Evolutionary conservation across 176 grass and related monocot genomes (phyloP), one percentile per base, ranked within the genome.

Genomic region (Urochloa ruziziensis): DNA sequence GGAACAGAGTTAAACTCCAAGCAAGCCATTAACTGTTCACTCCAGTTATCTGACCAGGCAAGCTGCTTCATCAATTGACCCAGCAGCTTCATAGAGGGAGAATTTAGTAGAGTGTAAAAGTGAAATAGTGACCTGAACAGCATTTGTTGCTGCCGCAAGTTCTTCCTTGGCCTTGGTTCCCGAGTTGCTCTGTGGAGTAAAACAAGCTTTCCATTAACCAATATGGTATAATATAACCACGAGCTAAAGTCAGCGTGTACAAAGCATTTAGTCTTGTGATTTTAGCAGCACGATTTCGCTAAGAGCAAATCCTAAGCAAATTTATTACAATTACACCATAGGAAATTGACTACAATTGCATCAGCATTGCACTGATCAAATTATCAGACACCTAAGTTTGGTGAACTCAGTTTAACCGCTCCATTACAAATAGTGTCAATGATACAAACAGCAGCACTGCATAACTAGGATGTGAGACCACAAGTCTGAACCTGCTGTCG

Each of bases 111-210:
- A 19, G 46, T 32, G 42, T 54, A 8, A 32, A 39, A 27, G 29
- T 52, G 29, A 54, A 39, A 65, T 77, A 29, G n/a, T 63, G 73
- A 97, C 94, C 96, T 99, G 93, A 83, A 94, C 96, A 89, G 96
- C 96, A 90, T 88, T 85, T 75, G 96, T 99, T 59, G 96, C 96
- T 63, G 93, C 91, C 88, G 96, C 96, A 87, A 98, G 96, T 67
- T 98, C 96, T 87, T 96, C 96, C 85, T 96, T 99, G 37, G 96
- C 96, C 83, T 96, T 99, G 80, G 93, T 99, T 70, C 96, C 96
- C 17, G 93, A 99, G 90, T 92, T 96, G 65, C 93, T 99, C 96
- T 99, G 91, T 79, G 62, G 18, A 67, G 71, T 34, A 79, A 79
- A 67, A 90, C 70, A 12, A 66, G 27, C 18, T 74, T 78, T 5